These are phyloP conservation scores for Diaporthe citriasiana DNA, from an alignment of 2,329 filamentous ascomycete genomes.

Conservation along the genomic window DNA sequence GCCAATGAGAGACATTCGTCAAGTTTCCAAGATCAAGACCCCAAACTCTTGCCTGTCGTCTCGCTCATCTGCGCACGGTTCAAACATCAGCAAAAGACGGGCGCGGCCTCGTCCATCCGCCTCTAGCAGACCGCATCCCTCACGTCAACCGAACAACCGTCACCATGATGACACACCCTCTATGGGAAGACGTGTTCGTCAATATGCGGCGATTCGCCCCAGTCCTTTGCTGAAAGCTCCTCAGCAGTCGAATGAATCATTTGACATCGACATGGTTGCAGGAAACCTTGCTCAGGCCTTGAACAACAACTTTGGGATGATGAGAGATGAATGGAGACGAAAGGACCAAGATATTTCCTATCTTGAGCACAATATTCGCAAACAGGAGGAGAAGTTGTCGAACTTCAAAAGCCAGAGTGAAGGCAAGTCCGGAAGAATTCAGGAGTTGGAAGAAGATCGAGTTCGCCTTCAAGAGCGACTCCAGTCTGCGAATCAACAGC, in stretches of 20 bases:
- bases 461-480: constrained; percentile 47
- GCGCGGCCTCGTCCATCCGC: neutral
- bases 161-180: constrained; percentile 22
- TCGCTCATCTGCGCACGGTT: constrained; percentile 26
- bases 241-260: neutral
- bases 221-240: neutral
- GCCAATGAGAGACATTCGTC: constrained; percentile 28
- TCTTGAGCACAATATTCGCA: constrained; percentile 22
- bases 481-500: constrained; percentile 46
- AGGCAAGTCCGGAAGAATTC: constrained; percentile 26
- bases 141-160: neutral
- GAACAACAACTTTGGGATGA: constrained; percentile 21
- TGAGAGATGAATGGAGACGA: constrained; percentile 8
- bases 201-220: neutral
- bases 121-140: neutral
- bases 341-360: constrained; percentile 28
- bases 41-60: constrained; percentile 23
- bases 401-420: constrained; percentile 15
- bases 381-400: constrained; percentile 25
- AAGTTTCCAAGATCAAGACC: neutral
- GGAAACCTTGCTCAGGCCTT: constrained; percentile 28
- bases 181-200: neutral
- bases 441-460: constrained; percentile 48
- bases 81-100: constrained; percentile 36
- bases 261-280: constrained; percentile 10